phyloP scores from a whole-genome alignment of 306 rosid genomes.

The Cyclanthera cordifolia region DNA sequence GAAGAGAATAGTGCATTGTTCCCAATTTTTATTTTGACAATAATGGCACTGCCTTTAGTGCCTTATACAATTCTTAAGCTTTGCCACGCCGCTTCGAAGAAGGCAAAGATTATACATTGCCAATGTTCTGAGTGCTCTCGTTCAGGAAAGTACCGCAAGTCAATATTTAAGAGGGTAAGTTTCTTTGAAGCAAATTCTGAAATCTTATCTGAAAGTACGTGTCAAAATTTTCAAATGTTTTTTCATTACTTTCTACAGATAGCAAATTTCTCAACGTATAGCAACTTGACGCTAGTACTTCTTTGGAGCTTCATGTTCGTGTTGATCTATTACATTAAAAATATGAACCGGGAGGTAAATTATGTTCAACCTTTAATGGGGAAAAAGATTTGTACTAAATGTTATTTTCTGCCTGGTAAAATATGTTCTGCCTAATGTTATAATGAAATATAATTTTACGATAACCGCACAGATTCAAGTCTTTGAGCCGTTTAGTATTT shows the following conservation, averaged over 20 bases:
- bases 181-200: not conserved
- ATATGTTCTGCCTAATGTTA: not conserved
- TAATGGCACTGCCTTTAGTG: slow-evolving; percentile 85
- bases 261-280: slow-evolving; percentile 66
- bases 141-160: slow-evolving; percentile 82
- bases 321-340: slow-evolving; percentile 79
- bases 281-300: slow-evolving; percentile 65
- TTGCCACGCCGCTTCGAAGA: slow-evolving; percentile 62
- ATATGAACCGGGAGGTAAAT: slow-evolving; percentile 73
- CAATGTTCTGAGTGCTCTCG: slow-evolving; percentile 72
- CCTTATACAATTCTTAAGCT: slow-evolving; percentile 79
- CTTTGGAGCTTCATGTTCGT: slow-evolving; percentile 81
- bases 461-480: slow-evolving; percentile 47
- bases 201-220: not conserved
- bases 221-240: not conserved
- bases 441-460: not conserved
- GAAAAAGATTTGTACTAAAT: not conserved
- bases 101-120: slow-evolving; percentile 82
- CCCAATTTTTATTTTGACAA: slow-evolving; percentile 87
- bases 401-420: not conserved
- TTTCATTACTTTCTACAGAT: slow-evolving; percentile 45
- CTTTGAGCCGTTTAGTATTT: slow-evolving; percentile 83
- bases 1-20: slow-evolving; percentile 84
- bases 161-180: slow-evolving; percentile 71
- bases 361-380: not conserved